These are phyloP conservation scores for Mycena floridula DNA, from an alignment of 768 basidiomycete genomes.

Conservation along the genomic window DNA sequence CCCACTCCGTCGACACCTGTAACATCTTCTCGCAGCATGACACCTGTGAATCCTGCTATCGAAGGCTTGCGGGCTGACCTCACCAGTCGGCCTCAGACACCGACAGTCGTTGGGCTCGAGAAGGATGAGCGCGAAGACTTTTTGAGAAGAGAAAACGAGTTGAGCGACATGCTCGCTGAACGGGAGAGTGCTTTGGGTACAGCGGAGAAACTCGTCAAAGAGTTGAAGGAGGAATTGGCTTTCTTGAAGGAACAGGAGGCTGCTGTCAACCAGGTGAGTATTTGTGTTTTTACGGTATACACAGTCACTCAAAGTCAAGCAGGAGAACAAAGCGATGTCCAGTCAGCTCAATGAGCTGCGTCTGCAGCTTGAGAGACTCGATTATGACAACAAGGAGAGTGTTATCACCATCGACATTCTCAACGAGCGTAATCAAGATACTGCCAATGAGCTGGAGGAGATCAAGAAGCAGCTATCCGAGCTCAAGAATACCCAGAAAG, in stretches of 20 bases:
- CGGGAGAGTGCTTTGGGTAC: constrained; percentile 76
- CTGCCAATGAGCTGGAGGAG: constrained; percentile 84
- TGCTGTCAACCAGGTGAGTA: constrained; percentile 61
- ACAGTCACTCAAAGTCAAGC: constrained; percentile 8
- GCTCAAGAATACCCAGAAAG: constrained; percentile 75
- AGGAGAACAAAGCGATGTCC: constrained; percentile 95
- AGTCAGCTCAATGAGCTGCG: constrained; percentile 90
- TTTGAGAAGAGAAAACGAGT: constrained; percentile 91
- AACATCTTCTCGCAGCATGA: constrained; percentile 50
- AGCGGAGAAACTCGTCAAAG: constrained; percentile 82
- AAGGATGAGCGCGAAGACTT: constrained; percentile 98
- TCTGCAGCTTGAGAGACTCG: constrained; percentile 84
- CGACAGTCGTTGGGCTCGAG: constrained; percentile 81
- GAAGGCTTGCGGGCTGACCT: constrained; percentile 68
- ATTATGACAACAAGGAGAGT: constrained; percentile 95
- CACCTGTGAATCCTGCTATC: constrained; percentile 67
- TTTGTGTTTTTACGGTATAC: constrained; percentile 3
- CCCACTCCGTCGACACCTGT: constrained; percentile 57
- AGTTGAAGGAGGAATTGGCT: constrained; percentile 81
- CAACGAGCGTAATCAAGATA: constrained; percentile 89
- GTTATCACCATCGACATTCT: constrained; percentile 90
- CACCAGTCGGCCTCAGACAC: constrained; percentile 88
- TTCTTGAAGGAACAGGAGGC: constrained; percentile 92
- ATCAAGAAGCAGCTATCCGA: constrained; percentile 75
- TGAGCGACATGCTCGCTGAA: constrained; percentile 89